A percentile compares a stretch with the other conserved stretches of the same genome.
These are phyloP conservation scores for Cladosporium colombiae DNA, from an alignment of 2,329 filamentous ascomycete genomes.

Conservation along the genomic window DNA sequence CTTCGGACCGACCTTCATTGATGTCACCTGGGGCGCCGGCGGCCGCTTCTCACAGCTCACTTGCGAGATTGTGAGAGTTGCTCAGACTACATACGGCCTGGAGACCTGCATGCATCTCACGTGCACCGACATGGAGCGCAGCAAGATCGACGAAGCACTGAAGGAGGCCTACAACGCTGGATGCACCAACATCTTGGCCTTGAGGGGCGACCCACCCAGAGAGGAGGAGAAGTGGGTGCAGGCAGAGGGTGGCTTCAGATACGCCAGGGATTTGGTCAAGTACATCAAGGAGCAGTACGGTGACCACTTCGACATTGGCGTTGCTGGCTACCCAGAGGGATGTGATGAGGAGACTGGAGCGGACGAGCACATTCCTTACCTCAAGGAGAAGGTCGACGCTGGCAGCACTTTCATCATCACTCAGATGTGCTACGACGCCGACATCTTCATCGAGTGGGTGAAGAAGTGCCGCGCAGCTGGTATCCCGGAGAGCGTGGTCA, in stretches of 20 bases:
- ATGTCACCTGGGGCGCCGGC: conserved; percentile 97
- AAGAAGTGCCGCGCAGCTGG: conserved; percentile 80
- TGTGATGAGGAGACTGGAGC: conserved; percentile 90
- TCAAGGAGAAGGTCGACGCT: conserved; percentile 96
- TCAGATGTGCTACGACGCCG: conserved; percentile 99
- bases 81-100: conserved; percentile 90
- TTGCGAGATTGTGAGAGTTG: conserved; percentile 95
- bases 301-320: conserved; percentile 94
- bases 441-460: conserved; percentile 92
- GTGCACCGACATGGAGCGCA: conserved; percentile 94
- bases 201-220: conserved; percentile 89
- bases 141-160: conserved; percentile 87
- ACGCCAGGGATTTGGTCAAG: conserved; percentile 85
- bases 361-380: conserved; percentile 80
- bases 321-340: conserved; percentile 94
- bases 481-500: conserved; percentile 69
- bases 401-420: conserved; percentile 94
- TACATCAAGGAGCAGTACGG: conserved; percentile 79
- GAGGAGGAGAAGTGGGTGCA: conserved; percentile 94
- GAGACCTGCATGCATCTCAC: conserved; percentile 99
- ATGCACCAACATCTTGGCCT: conserved; percentile 94
- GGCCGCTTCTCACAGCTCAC: conserved; percentile 89
- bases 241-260: conserved; percentile 81
- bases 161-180: conserved; percentile 88
- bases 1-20: conserved; percentile 91